phyloP scores from a whole-genome alignment of 306 rosid genomes.

The Pachyrhizus erosus region DNA sequence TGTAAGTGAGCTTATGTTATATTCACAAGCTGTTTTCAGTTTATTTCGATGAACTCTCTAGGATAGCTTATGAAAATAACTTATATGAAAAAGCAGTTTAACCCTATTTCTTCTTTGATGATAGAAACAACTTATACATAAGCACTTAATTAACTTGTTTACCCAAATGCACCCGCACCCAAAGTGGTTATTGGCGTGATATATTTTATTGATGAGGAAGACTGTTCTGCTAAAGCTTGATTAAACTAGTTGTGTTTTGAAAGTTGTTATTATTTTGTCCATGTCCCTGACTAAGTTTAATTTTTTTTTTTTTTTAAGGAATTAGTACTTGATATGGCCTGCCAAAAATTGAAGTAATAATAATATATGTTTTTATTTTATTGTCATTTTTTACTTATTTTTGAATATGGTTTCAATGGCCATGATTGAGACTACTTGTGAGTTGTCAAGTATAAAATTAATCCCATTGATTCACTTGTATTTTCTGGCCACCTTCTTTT shows the following conservation, averaged over 20 bases:
- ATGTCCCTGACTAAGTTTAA: conserved; percentile 5
- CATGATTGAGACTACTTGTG: background rate
- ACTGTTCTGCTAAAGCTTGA: background rate
- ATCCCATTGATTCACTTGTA: conserved; percentile 11
- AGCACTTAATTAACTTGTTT: background rate
- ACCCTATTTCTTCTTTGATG: background rate
- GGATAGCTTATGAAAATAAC: background rate
- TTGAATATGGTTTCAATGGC: background rate
- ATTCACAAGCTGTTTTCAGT: background rate
- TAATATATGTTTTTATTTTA: background rate
- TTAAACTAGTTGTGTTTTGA: background rate
- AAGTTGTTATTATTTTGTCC: background rate
- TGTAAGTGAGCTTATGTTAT: background rate
- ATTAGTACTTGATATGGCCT: background rate
- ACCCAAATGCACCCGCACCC: background rate
- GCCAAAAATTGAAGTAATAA: conserved; percentile 6
- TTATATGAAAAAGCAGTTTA: background rate
- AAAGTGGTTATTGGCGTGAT: background rate
- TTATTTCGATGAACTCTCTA: background rate
- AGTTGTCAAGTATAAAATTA: conserved; percentile 16
- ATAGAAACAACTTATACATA: background rate
- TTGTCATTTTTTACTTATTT: conserved; percentile 18
- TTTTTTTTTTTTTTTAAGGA: conserved; percentile 13
- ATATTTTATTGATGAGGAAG: conserved; percentile 3
- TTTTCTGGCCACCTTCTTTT: background rate